These are phyloP conservation scores for Aspergillus arachidicola DNA, from an alignment of 2,329 filamentous ascomycete genomes.

Conservation along the genomic window DNA sequence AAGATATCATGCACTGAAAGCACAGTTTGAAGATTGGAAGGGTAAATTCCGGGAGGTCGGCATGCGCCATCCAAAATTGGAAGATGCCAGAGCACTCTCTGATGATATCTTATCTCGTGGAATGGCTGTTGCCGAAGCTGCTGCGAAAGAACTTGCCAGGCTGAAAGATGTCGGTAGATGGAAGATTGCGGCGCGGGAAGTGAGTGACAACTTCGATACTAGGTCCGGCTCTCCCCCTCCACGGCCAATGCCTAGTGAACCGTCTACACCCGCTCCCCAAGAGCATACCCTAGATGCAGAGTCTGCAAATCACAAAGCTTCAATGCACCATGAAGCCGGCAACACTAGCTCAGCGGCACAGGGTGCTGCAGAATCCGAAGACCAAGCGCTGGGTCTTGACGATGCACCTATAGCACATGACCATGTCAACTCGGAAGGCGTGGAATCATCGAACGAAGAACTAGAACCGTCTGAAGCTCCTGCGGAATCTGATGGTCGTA, in stretches of 20 bases:
- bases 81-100: conserved; percentile 67
- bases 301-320: neutral
- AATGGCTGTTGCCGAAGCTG: conserved; percentile 76
- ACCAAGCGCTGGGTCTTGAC: conserved; percentile 3
- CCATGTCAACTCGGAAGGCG: neutral
- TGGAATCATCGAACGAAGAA: neutral
- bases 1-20: conserved; percentile 87
- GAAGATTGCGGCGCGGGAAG: conserved; percentile 78
- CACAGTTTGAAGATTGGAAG: conserved; percentile 81
- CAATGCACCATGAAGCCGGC: neutral
- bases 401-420: conserved; percentile 5
- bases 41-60: conserved; percentile 77
- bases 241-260: conserved; percentile 27
- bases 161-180: conserved; percentile 82
- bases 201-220: conserved; percentile 75
- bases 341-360: conserved; percentile 14
- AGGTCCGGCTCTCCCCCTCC: conserved; percentile 50
- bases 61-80: conserved; percentile 70
- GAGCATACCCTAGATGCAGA: neutral
- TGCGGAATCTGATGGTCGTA: neutral
- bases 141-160: conserved; percentile 76
- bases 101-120: conserved; percentile 73
- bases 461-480: neutral
- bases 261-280: conserved; percentile 9
- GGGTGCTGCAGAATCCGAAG: conserved; percentile 5